Percentiles rank a stretch among this genome's conserved stretches.
These are phyloP conservation scores for Chrysosporium queenslandicum DNA, from an alignment of 2,329 filamentous ascomycete species.

Conservation along the genomic window DNA sequence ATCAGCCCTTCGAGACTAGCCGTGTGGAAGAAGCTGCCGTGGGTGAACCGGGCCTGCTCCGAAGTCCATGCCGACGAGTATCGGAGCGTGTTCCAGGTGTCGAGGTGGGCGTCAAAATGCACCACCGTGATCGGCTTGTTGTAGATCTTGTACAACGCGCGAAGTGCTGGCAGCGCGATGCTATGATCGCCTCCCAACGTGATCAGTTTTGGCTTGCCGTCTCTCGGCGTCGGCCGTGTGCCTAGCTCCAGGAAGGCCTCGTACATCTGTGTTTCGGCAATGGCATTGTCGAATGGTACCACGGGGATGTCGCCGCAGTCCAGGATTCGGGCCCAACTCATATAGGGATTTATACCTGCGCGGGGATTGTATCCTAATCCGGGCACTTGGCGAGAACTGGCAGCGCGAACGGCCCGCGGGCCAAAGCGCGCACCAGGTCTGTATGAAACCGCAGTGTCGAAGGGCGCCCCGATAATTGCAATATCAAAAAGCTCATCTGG, in stretches of 20 bases:
- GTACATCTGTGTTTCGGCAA: slow-evolving; percentile 76
- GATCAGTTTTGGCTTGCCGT: slow-evolving; percentile 46
- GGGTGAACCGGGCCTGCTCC: slow-evolving; percentile 66
- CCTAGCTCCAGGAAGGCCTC: slow-evolving; percentile 65
- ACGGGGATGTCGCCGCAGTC: slow-evolving; percentile 90
- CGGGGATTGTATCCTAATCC: slow-evolving; percentile 76
- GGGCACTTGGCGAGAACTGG: slow-evolving; percentile 67
- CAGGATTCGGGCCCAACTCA: slow-evolving; percentile 64
- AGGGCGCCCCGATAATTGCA: slow-evolving; percentile 61
- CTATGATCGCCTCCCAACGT: slow-evolving; percentile 66
- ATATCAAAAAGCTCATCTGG: slow-evolving; percentile 58
- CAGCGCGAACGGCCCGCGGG: slow-evolving; percentile 74
- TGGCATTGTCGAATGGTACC: slow-evolving; percentile 72
- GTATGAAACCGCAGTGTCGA: slow-evolving; percentile 64
- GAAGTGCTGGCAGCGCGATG: slow-evolving; percentile 57
- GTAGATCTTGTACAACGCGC: slow-evolving; percentile 54
- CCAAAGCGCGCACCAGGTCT: slow-evolving; percentile 69
- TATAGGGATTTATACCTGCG: slow-evolving; percentile 73
- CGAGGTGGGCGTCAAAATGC: slow-evolving; percentile 70
- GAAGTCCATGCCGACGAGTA: slow-evolving; percentile 68
- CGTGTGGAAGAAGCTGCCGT: slow-evolving; percentile 87
- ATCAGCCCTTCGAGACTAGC: slow-evolving; percentile 72
- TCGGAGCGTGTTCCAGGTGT: slow-evolving; percentile 71
- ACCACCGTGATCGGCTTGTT: slow-evolving; percentile 56
- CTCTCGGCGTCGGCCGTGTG: slow-evolving; percentile 32